Conservation (phyloP, 2,329 filamentous ascomycete species). For the Fusarium beomiforme region DNA sequence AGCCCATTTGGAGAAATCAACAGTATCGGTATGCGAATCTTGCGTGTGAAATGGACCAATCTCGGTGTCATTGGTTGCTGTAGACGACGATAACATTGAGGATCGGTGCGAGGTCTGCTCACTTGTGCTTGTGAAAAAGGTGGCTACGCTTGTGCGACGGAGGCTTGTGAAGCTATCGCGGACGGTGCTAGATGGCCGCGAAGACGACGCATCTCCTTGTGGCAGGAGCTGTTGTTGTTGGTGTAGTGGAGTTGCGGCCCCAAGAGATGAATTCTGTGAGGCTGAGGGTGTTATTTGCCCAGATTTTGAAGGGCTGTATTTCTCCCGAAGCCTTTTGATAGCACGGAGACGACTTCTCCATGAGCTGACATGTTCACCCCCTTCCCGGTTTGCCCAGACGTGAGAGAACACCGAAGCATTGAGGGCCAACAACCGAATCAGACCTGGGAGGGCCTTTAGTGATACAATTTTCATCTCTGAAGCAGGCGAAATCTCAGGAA, state of each 20-base stretch:
- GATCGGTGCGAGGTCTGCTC: conserved; percentile 68
- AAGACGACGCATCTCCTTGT: conserved; percentile 36
- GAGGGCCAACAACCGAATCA: conserved; percentile 87
- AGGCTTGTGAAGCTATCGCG: conserved; percentile 71
- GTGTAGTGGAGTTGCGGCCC: conserved; percentile 38
- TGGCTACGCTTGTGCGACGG: conserved; percentile 71
- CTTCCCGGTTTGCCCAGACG: conserved; percentile 84
- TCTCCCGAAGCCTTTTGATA: conserved; percentile 83
- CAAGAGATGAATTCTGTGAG: conserved; percentile 45
- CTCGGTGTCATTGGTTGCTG: conserved; percentile 66
- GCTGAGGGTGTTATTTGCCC: conserved; percentile 40
- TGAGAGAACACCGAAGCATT: conserved; percentile 94
- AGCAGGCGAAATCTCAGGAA: conserved; percentile 91
- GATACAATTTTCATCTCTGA: conserved; percentile 90
- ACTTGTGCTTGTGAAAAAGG: conserved; percentile 68
- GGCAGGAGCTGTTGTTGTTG: conserved; percentile 35
- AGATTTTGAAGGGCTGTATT: conserved; percentile 61
- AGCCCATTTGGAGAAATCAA: conserved; percentile 54
- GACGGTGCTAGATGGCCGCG: conserved; percentile 59
- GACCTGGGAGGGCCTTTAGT: conserved; percentile 81
- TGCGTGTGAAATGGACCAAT: conserved; percentile 46
- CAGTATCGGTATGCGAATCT: conserved; percentile 49
- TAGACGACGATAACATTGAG: conserved; percentile 64
- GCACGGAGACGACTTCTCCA: conserved; percentile 90
- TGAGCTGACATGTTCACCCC: conserved; percentile 84